Evolutionary conservation across 1,284 basidiomycete species (phyloP).

Genomic region (Boletus austroedulis): DNA sequence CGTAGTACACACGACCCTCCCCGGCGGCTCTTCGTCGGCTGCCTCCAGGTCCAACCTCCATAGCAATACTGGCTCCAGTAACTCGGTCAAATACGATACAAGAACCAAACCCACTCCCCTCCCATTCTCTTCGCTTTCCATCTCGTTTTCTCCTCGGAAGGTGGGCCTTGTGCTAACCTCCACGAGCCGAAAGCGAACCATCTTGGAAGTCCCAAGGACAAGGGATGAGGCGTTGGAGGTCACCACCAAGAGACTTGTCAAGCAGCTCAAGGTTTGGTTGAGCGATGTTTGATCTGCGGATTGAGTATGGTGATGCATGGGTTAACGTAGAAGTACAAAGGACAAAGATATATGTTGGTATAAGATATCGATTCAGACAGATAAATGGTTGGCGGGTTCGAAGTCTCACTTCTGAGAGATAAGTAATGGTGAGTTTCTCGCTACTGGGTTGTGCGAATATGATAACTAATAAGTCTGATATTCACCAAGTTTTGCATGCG

Average conservation of each 20-base stretch:
- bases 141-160: slow-evolving; percentile 56
- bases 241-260: slow-evolving; percentile 52
- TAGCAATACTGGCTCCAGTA: neutral
- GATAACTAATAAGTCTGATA: too few species aligned
- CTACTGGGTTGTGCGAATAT: too few species aligned
- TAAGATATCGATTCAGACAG: too few species aligned
- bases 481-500: too few species aligned
- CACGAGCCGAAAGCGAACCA: slow-evolving; percentile 46
- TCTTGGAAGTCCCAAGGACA: slow-evolving; percentile 53
- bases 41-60: neutral
- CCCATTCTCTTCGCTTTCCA: slow-evolving; percentile 51
- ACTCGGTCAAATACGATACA: slow-evolving; percentile 1
- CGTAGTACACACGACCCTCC: slow-evolving; percentile 38
- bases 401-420: too few species aligned
- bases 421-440: too few species aligned
- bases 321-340: neutral
- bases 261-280: slow-evolving; percentile 36
- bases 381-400: too few species aligned
- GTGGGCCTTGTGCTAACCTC: slow-evolving; percentile 52
- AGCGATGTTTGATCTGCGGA: slow-evolving; percentile 12
- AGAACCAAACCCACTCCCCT: slow-evolving; percentile 36
- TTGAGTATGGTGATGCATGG: neutral
- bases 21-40: slow-evolving; percentile 10
- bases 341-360: neutral
- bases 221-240: slow-evolving; percentile 59